A percentile compares a stretch with the other conserved stretches of the same genome.
Evolutionary conservation across 352 stramenopile genomes (phyloP).

Genomic region (Pythium aquatile): DNA sequence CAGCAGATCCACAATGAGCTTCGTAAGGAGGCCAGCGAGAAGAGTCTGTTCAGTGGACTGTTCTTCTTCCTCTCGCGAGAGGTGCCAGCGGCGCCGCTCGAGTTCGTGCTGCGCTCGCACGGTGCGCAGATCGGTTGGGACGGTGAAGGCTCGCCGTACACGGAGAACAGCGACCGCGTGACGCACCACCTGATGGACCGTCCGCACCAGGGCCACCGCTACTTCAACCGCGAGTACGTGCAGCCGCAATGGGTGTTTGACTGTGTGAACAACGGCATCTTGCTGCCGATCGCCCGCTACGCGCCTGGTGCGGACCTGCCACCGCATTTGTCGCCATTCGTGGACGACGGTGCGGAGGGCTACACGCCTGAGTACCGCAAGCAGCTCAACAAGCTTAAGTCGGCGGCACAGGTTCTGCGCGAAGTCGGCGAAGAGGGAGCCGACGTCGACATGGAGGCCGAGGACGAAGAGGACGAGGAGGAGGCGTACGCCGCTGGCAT

Average conservation of each 20-base stretch:
- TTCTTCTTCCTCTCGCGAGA: conserved; percentile 95
- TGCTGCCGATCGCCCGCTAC: conserved; percentile 94
- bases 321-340: conserved; percentile 93
- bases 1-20: conserved; percentile 75
- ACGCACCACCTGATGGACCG: conserved; percentile 98
- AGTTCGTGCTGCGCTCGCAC: conserved; percentile 95
- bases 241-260: conserved; percentile 99
- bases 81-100: conserved; percentile 92
- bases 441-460: conserved; percentile 32
- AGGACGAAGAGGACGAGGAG: conserved; percentile 58
- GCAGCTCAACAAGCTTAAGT: conserved; percentile 84
- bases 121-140: conserved; percentile 96
- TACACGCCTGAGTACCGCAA: conserved; percentile 97
- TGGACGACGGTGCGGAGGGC: conserved; percentile 96
- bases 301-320: conserved; percentile 91
- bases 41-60: conserved; percentile 80
- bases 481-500: conserved; percentile 72
- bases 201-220: conserved; percentile 86
- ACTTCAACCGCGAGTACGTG: conserved; percentile 95
- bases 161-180: conserved; percentile 89
- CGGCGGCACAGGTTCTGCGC: conserved; percentile 66
- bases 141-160: conserved; percentile 90
- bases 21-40: conserved; percentile 74
- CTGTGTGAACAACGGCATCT: conserved; percentile 95
- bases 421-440: conserved; percentile 50